These are phyloP conservation scores for Blastomyces gilchristii DNA, from an alignment of 2,329 filamentous ascomycete species.

Conservation along the genomic window DNA sequence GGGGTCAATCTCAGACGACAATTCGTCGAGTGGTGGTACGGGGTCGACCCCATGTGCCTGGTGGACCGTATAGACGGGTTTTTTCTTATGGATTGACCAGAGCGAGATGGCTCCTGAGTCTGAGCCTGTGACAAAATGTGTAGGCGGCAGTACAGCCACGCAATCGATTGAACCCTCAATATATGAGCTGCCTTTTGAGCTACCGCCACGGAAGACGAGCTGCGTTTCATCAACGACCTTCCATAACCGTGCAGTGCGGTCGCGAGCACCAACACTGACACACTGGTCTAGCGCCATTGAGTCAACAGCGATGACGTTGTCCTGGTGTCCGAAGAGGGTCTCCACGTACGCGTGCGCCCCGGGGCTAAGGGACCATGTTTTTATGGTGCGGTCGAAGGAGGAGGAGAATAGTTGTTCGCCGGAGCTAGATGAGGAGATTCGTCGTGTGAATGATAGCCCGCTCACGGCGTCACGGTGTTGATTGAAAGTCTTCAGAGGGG, in stretches of 20 bases:
- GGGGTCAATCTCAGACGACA: constrained; percentile 61
- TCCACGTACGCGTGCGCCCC: constrained; percentile 90
- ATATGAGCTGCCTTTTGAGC: constrained; percentile 41
- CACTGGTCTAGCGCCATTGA: constrained; percentile 79
- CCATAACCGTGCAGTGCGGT: constrained; percentile 87
- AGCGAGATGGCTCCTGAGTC: constrained; percentile 81
- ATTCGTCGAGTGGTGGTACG: constrained; percentile 54
- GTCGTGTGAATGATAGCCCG: constrained; percentile 71
- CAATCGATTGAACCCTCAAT: constrained; percentile 82
- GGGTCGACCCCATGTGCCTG: constrained; percentile 79
- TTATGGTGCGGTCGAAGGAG: constrained; percentile 84
- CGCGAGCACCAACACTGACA: constrained; percentile 78
- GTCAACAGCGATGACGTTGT: constrained; percentile 74
- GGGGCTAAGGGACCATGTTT: constrained; percentile 70
- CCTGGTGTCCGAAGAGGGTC: constrained; percentile 92
- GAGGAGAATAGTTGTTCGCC: constrained; percentile 83
- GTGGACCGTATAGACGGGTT: constrained; percentile 69
- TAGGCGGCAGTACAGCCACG: constrained; percentile 78
- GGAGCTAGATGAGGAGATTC: constrained; percentile 47
- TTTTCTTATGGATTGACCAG: constrained; percentile 91
- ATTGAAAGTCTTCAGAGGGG: constrained; percentile 71
- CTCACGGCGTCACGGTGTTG: constrained; percentile 86
- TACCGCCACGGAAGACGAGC: constrained; percentile 81
- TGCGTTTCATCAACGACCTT: constrained; percentile 94
- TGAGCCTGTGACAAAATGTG: constrained; percentile 85